These are phyloP conservation scores for Cryptosporidium parvum DNA, from an alignment of 169 alveolate genomes.

Conservation along the genomic window DNA sequence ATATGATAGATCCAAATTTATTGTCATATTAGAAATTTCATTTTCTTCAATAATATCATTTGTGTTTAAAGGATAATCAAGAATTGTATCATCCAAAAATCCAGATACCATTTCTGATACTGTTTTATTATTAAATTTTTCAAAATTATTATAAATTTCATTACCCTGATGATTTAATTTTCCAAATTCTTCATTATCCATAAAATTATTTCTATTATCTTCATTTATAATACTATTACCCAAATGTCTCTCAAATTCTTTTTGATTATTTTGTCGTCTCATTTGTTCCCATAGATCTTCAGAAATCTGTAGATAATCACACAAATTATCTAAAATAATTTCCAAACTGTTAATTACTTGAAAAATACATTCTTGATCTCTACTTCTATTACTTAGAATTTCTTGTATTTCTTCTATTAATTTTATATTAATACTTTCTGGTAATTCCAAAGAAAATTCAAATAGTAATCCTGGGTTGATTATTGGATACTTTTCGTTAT, in stretches of 20 bases:
- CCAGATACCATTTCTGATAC: conserved; percentile 50
- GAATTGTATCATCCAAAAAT: conserved; percentile 62
- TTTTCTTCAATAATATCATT: neutral
- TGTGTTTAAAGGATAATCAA: conserved; percentile 28
- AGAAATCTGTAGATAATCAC: conserved; percentile 48
- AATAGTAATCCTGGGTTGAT: conserved; percentile 50
- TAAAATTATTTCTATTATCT: neutral
- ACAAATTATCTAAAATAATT: conserved; percentile 20
- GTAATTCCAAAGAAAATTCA: conserved; percentile 65
- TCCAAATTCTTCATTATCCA: too few species aligned
- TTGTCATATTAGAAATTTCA: neutral
- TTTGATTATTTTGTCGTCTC: conserved; percentile 69
- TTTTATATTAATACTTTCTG: conserved; percentile 35
- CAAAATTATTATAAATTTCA: neutral
- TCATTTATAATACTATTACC: conserved; percentile 8
- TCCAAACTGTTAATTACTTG: conserved; percentile 51
- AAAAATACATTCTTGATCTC: conserved; percentile 72
- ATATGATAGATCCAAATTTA: neutral
- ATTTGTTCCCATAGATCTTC: conserved; percentile 73
- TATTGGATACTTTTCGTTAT: conserved; percentile 25
- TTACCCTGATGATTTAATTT: neutral
- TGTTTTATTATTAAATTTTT: neutral
- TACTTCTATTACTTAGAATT: conserved; percentile 42
- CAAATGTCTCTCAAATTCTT: conserved; percentile 58
- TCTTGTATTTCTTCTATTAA: conserved; percentile 18